Evolutionary conservation across 2,329 filamentous ascomycete species (phyloP).

Genomic region (Mycosphaerelloides madeirae): DNA sequence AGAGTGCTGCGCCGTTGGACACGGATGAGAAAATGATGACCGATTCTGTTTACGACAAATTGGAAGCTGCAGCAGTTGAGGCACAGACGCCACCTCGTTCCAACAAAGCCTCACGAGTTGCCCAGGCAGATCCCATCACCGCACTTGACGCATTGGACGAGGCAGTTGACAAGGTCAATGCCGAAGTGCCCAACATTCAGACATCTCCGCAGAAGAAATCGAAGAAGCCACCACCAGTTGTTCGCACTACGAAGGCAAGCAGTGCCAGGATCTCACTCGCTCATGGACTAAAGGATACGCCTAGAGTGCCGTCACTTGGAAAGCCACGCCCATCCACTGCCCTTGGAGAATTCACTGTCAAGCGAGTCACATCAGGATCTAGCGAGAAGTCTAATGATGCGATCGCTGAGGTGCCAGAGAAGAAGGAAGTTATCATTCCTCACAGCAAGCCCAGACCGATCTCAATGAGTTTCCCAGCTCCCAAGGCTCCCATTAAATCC

Average conservation of each 20-base stretch:
- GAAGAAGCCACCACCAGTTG: constrained; percentile 25
- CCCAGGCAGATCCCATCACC: constrained; percentile 45
- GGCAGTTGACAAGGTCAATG: constrained; percentile 44
- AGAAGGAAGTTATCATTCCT: constrained; percentile 29
- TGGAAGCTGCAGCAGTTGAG: constrained; percentile 24
- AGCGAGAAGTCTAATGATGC: constrained; percentile 12
- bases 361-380: constrained; percentile 15
- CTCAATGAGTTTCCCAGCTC: constrained; percentile 45
- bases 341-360: constrained; percentile 15
- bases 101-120: constrained; percentile 10
- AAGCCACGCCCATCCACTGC: constrained; percentile 20
- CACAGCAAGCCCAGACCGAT: constrained; percentile 44
- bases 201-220: constrained; percentile 27
- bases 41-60: constrained; percentile 17
- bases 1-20: no score
- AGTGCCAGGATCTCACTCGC: constrained; percentile 29
- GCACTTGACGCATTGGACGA: constrained; percentile 51
- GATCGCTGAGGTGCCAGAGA: constrained; percentile 11
- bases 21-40: no score
- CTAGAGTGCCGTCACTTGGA: constrained; percentile 15
- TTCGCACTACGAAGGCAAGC: constrained; percentile 30
- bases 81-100: constrained; percentile 14
- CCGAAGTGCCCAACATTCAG: constrained; percentile 29
- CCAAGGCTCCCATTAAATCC: constrained; percentile 46
- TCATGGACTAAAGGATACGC: constrained; percentile 22